Conservation (phyloP, 2,329 filamentous ascomycete species). For the Talaromyces sp. region DNA sequence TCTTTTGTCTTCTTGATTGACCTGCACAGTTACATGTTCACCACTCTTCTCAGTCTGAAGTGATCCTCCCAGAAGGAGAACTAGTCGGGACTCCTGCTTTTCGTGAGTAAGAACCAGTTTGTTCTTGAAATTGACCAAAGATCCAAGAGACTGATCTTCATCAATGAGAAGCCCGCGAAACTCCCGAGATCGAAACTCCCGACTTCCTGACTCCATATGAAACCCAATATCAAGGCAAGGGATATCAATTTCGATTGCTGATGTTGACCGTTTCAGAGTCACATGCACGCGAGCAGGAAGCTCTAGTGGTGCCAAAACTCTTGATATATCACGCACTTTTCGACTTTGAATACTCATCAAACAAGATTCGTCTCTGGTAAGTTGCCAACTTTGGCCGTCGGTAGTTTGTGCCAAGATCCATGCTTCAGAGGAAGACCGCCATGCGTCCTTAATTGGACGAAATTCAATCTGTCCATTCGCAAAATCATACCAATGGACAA, state of each 20-base stretch:
- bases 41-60: not conserved
- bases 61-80: not conserved
- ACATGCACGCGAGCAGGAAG: not conserved
- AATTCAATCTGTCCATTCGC: not conserved
- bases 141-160: not conserved
- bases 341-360: not conserved
- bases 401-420: not conserved
- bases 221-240: not conserved
- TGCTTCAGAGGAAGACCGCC: not conserved
- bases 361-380: not conserved
- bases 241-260: not conserved
- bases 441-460: not conserved
- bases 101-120: not conserved
- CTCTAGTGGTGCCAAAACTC: not conserved
- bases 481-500: not conserved
- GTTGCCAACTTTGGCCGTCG: not conserved
- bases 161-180: not conserved
- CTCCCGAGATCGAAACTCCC: not conserved
- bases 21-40: not conserved
- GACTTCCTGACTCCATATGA: not conserved
- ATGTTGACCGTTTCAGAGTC: not conserved
- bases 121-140: not conserved
- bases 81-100: not conserved
- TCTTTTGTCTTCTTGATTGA: constrained; percentile 22
- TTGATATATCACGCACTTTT: not conserved